These are phyloP conservation scores for Inga oerstediana DNA, from an alignment of 306 rosid species.

Conservation along the genomic window DNA sequence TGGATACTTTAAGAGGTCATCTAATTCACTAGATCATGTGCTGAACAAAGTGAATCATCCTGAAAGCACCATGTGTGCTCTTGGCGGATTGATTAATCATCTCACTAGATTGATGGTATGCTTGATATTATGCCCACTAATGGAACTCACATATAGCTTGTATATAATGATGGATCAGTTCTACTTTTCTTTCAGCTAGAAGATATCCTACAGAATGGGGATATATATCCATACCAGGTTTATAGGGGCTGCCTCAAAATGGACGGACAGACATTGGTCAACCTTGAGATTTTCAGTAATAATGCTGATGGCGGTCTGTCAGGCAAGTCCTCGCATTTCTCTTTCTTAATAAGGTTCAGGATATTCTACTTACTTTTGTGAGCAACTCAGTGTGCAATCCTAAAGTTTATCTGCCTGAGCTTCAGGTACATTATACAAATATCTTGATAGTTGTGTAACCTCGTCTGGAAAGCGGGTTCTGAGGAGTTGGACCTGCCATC, in stretches of 20 bases:
- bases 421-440: constrained; percentile 84
- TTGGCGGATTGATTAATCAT: constrained; percentile 80
- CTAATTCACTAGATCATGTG: constrained; percentile 60
- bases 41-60: constrained; percentile 51
- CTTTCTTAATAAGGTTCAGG: constrained; percentile 19
- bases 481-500: constrained; percentile 94
- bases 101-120: constrained; percentile 88
- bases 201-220: constrained; percentile 78
- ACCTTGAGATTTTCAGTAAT: constrained; percentile 89
- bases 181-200: constrained; percentile 57
- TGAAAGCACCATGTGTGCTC: constrained; percentile 68
- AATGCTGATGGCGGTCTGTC: constrained; percentile 83
- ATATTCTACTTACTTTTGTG: constrained; percentile 27
- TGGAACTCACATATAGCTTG: constrained; percentile 18
- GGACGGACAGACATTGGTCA: constrained; percentile 93
- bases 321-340: constrained; percentile 59
- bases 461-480: constrained; percentile 86
- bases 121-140: constrained; percentile 24
- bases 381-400: constrained; percentile 28
- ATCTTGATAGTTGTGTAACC: constrained; percentile 83
- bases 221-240: constrained; percentile 75
- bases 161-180: constrained; percentile 29
- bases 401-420: constrained; percentile 26
- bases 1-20: constrained; percentile 77
- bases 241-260: constrained; percentile 87